These are phyloP conservation scores for Lagenidium giganteum DNA, from an alignment of 352 stramenopile genomes.

Conservation along the genomic window DNA sequence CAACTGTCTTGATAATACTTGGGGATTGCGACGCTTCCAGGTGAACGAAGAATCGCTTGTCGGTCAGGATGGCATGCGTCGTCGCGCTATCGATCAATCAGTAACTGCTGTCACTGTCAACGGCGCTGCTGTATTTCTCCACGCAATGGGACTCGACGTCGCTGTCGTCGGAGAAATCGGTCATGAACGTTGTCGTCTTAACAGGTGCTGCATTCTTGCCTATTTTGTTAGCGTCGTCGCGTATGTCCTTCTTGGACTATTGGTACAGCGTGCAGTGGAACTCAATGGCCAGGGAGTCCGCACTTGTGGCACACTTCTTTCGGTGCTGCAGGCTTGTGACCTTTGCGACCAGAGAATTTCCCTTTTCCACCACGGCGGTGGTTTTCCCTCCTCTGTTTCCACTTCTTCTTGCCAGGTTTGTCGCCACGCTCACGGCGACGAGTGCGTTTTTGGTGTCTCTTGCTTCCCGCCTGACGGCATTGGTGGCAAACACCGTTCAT, in stretches of 20 bases:
- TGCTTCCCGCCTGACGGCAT: neutral
- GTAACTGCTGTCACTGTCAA: neutral
- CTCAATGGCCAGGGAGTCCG: slow-evolving; percentile 3
- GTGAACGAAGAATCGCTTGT: slow-evolving; percentile 5
- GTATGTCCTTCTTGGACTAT: too few relatives aligned
- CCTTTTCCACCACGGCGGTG: neutral
- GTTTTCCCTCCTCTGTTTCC: neutral
- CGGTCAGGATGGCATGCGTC: slow-evolving; percentile 4
- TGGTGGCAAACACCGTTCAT: slow-evolving; percentile 4
- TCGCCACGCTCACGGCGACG: slow-evolving; percentile 1
- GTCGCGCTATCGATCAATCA: slow-evolving; percentile 11
- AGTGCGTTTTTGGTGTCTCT: neutral
- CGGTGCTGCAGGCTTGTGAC: too few relatives aligned
- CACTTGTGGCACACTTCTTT: slow-evolving; percentile 8
- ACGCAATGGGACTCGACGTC: slow-evolving; percentile 6
- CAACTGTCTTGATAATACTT: slow-evolving; percentile 5
- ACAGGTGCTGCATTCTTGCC: too few relatives aligned
- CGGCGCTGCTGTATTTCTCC: slow-evolving; percentile 2
- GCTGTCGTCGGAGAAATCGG: slow-evolving; percentile 11
- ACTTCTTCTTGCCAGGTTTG: neutral
- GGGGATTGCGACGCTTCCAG: neutral
- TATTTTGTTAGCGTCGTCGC: too few relatives aligned
- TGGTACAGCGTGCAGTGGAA: slow-evolving; percentile 13
- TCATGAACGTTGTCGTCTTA: slow-evolving; percentile 12
- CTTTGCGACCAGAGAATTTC: neutral